These are phyloP conservation scores for Casuarina glauca DNA, from an alignment of 306 rosid genomes.

Conservation along the genomic window DNA sequence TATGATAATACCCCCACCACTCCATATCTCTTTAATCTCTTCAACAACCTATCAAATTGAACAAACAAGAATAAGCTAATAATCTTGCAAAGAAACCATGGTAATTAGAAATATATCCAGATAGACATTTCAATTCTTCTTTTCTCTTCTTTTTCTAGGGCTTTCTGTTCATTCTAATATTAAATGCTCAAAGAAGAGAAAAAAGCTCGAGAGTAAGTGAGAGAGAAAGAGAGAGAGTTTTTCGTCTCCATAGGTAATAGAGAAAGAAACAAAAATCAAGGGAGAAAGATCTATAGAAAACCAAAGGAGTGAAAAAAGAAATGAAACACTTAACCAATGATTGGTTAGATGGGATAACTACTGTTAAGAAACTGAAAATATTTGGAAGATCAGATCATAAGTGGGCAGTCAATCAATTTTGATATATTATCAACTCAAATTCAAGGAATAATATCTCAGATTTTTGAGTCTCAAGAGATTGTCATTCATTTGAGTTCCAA, in stretches of 20 bases:
- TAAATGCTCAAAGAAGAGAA: neutral
- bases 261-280: too few species aligned
- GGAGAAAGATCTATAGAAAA: too few species aligned
- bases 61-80: slow-evolving; percentile 27
- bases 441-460: neutral
- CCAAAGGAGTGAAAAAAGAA: too few species aligned
- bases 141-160: neutral
- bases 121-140: neutral
- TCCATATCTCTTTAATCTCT: slow-evolving; percentile 74
- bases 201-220: neutral
- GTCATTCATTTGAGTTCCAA: neutral
- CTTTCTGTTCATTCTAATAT: neutral
- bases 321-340: too few species aligned
- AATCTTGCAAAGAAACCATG: slow-evolving; percentile 19
- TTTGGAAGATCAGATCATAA: too few species aligned
- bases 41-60: slow-evolving; percentile 50
- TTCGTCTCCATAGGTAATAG: too few species aligned
- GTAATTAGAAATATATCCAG: slow-evolving; percentile 14
- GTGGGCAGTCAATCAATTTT: neutral
- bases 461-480: neutral
- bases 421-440: neutral
- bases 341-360: too few species aligned
- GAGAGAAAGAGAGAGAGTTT: neutral
- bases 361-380: too few species aligned
- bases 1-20: slow-evolving; percentile 79